A percentile compares a stretch with the other conserved stretches of the same genome.
phyloP scores from a whole-genome alignment of 345 rosid species.

The Lepidium africanum region DNA sequence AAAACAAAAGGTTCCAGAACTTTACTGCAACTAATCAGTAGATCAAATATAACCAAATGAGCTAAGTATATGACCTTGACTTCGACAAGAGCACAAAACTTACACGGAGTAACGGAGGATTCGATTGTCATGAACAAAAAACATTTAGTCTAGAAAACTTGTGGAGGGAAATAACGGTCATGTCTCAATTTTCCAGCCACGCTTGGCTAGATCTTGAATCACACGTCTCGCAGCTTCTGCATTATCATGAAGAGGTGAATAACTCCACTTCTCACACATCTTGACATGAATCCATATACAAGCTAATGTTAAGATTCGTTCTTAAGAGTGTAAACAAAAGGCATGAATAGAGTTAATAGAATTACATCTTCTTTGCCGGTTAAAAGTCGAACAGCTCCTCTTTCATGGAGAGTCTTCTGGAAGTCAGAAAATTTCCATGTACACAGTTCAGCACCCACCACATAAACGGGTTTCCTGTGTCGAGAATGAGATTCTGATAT shows the following conservation, averaged over 20 bases:
- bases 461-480: conserved; percentile 80
- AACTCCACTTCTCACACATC: conserved; percentile 84
- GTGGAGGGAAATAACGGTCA: background rate
- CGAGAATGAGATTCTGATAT: background rate
- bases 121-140: background rate
- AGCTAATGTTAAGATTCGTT: background rate
- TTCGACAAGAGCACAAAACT: background rate
- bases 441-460: conserved; percentile 73
- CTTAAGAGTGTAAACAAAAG: too few species aligned
- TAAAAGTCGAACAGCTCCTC: conserved; percentile 66
- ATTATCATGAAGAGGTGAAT: conserved; percentile 65
- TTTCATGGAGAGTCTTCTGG: conserved; percentile 59
- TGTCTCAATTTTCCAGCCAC: conserved; percentile 51
- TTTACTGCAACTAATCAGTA: conserved; percentile 16
- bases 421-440: conserved; percentile 81
- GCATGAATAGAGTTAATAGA: background rate
- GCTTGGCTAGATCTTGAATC: conserved; percentile 51
- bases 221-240: conserved; percentile 72
- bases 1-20: background rate
- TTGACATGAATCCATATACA: conserved; percentile 24
- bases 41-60: background rate
- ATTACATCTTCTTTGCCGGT: conserved; percentile 83
- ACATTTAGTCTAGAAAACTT: conserved; percentile 7
- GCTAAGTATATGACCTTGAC: background rate
- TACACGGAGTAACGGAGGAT: background rate